These are phyloP conservation scores for Annona cherimola DNA, from an alignment of 164 flowering plant genomes.

Conservation along the genomic window DNA sequence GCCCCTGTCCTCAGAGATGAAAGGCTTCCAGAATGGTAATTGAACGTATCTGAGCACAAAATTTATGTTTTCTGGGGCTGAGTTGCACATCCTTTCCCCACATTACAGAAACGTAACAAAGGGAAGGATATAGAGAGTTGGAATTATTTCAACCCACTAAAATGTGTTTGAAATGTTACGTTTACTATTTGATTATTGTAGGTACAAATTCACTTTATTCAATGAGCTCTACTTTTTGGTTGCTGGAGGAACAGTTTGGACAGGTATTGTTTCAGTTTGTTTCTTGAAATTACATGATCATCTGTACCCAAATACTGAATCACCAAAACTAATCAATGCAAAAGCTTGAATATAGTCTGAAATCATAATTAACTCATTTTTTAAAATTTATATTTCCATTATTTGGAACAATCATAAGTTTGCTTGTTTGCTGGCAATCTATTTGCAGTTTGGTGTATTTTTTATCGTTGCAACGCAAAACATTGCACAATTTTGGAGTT, in stretches of 20 bases:
- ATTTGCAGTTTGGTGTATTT: too few relatives aligned
- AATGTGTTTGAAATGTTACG: not conserved
- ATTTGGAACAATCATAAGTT: too few relatives aligned
- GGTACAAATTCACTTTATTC: constrained; percentile 98
- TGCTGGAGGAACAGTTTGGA: constrained; percentile 99
- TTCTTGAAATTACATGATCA: not conserved
- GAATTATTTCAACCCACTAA: not conserved
- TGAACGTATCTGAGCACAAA: not conserved
- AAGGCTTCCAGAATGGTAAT: constrained; percentile 89
- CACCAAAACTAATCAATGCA: too few relatives aligned
- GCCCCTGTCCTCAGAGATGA: constrained; percentile 74
- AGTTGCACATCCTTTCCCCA: not conserved
- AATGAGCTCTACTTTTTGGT: constrained; percentile 97
- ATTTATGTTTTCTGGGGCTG: not conserved
- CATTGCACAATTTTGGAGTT: too few relatives aligned
- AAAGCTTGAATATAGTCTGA: too few relatives aligned
- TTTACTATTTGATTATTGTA: constrained; percentile 28
- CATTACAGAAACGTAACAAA: not conserved
- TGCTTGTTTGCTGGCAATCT: too few relatives aligned
- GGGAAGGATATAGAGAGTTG: not conserved
- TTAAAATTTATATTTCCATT: too few relatives aligned
- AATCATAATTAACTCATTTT: too few relatives aligned
- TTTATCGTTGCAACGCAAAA: too few relatives aligned
- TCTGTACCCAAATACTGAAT: too few relatives aligned
- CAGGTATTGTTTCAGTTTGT: constrained; percentile 40